Percentiles rank a stretch among this genome's conserved stretches.
Conservation (phyloP, 352 stramenopile genomes). For the Pythium dissotocum region DNA sequence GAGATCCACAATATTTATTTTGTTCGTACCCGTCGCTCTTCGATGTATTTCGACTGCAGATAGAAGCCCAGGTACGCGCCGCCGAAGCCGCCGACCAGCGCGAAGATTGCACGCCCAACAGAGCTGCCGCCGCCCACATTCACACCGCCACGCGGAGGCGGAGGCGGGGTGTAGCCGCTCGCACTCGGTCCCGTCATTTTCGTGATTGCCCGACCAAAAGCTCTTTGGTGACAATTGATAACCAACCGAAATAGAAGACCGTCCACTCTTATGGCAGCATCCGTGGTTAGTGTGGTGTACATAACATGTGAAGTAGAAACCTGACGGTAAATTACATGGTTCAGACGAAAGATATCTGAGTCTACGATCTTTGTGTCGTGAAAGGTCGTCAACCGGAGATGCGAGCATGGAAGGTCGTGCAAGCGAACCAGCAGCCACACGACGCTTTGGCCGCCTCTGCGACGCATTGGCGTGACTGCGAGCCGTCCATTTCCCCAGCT, state of each 20-base stretch:
- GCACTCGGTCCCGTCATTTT: conserved; percentile 12
- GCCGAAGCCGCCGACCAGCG: conserved; percentile 60
- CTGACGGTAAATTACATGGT: neutral
- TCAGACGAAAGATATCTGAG: conserved; percentile 10
- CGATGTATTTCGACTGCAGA: conserved; percentile 82
- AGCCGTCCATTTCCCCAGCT: conserved; percentile 9
- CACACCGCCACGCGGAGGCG: conserved; percentile 37
- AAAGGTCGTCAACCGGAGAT: conserved; percentile 9
- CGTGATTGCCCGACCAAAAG: conserved; percentile 4
- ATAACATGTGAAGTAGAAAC: neutral
- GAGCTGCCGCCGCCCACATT: conserved; percentile 76
- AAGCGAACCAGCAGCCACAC: neutral
- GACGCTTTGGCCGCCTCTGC: conserved; percentile 14
- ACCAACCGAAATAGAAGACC: conserved; percentile 15
- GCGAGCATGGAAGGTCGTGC: neutral
- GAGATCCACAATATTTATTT: neutral
- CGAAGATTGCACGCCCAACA: conserved; percentile 64
- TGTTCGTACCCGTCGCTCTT: conserved; percentile 60
- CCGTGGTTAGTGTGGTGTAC: neutral
- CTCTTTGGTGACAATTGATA: conserved; percentile 2
- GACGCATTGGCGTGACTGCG: conserved; percentile 14
- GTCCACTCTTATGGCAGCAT: neutral
- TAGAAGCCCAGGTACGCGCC: conserved; percentile 84
- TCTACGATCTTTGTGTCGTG: conserved; percentile 18
- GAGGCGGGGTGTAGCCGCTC: conserved; percentile 24